These are phyloP conservation scores for Botrytis byssoidea DNA, from an alignment of 2,329 filamentous ascomycete species.

Conservation along the genomic window DNA sequence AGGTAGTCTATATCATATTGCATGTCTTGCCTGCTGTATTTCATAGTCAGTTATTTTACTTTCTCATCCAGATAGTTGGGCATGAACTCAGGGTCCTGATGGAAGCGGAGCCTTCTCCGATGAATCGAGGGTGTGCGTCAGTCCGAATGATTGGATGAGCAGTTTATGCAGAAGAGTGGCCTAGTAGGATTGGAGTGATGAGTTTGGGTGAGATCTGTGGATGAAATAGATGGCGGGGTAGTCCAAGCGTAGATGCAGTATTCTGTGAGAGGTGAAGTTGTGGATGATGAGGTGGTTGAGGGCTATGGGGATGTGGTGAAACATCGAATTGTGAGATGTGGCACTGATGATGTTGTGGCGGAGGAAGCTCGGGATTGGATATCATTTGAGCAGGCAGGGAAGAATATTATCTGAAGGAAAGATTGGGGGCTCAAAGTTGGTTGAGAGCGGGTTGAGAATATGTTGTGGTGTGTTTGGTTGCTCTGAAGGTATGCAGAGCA, in stretches of 20 bases:
- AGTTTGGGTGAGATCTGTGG: not conserved
- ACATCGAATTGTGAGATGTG: constrained; percentile 10
- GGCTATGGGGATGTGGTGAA: not conserved
- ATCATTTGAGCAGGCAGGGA: not conserved
- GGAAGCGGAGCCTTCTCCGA: not conserved
- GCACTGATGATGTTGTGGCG: not conserved
- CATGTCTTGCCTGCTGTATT: not conserved
- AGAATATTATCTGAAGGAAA: not conserved
- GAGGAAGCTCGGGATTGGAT: not conserved
- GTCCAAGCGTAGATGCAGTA: not conserved
- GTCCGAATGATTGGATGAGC: not conserved
- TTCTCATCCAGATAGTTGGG: not conserved
- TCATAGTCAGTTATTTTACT: not conserved
- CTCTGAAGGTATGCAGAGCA: not conserved
- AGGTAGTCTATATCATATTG: not conserved
- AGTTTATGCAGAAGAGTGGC: not conserved
- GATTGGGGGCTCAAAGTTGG: not conserved
- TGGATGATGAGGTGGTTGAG: not conserved
- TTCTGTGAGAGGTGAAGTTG: not conserved
- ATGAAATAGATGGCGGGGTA: not conserved
- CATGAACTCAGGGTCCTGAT: not conserved
- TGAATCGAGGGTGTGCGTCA: too few species aligned
- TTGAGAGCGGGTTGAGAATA: not conserved
- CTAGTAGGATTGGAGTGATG: too few species aligned
- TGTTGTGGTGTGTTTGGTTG: not conserved